Evolutionary conservation across 345 rosid genomes (phyloP), one percentile per base, ranked within the genome.

Genomic region (Heritiera fomes): DNA sequence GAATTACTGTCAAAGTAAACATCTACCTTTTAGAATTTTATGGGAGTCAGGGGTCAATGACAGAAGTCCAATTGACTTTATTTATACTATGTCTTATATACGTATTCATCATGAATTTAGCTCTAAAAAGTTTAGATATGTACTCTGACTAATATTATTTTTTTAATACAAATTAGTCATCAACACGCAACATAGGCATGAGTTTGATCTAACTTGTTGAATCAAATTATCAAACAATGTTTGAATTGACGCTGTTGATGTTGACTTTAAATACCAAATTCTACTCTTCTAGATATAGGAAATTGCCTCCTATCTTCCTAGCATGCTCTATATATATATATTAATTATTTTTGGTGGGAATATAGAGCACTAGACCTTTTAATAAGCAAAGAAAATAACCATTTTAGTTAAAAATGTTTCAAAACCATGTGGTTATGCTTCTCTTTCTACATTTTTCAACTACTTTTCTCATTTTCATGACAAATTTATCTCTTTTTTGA

Each of bases 171-270:
- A 34, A 34, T 34, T 34, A 34, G 38, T 34, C 38, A 34, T 34
- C 38, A 34, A 34, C 76, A 73, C 34, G 64, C 66, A 40, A 40
- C 6, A 0, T 3, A 65, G 8, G 43, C 14, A 1, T 41, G 73
- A 47, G 40, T 7, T 73, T 79, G 84, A 84, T 77, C 76, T 13
- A 77, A 69, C 47, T 72, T 18, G 66, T 55, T 40, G 40, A 71
- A 63, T 78, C 64, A 70, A 47, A 2, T 43, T 32, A 72, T 52
- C 62, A 76, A 81, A 66, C 73, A 82, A 66, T 8, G 43, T 8
- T 77, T 74, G 52, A 59, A 69, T 49, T 41, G 28, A 23, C 28
- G 50, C 69, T 74, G 71, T 47, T 47, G 52, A 10, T 52, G n/a
- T 60, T 62, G 76, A 71, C 72, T 73, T 53, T 32, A 12, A 10